phyloP scores from a whole-genome alignment of 2,329 filamentous ascomycete species.

The Paecilomyces formosus region DNA sequence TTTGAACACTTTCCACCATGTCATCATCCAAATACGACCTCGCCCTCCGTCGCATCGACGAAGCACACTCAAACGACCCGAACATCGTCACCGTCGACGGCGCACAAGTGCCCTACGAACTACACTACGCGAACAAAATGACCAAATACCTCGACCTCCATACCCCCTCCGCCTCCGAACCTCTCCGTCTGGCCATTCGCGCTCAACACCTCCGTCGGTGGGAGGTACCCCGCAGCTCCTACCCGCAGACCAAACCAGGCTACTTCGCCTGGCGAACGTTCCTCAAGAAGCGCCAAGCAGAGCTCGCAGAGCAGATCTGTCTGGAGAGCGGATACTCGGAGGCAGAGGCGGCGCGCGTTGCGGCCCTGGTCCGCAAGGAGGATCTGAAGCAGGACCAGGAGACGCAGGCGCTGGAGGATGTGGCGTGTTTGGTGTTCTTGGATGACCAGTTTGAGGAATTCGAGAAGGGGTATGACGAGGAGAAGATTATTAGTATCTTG shows the following conservation, averaged over 20 bases:
- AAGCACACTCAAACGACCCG: slow-evolving; percentile 62
- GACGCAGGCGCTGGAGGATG: slow-evolving; percentile 72
- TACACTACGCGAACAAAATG: slow-evolving; percentile 76
- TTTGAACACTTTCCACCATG: neutral
- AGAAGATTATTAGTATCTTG: slow-evolving; percentile 65
- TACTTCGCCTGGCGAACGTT: slow-evolving; percentile 75
- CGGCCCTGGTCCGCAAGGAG: slow-evolving; percentile 71
- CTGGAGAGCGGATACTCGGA: slow-evolving; percentile 41
- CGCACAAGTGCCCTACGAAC: slow-evolving; percentile 60
- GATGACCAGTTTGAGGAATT: slow-evolving; percentile 82
- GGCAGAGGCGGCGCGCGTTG: slow-evolving; percentile 56
- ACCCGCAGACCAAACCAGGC: slow-evolving; percentile 66
- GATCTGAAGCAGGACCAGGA: slow-evolving; percentile 49
- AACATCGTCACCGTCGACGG: slow-evolving; percentile 43
- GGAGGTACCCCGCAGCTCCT: slow-evolving; percentile 68
- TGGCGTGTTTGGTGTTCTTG: slow-evolving; percentile 78
- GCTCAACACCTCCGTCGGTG: slow-evolving; percentile 82
- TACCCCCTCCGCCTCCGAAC: slow-evolving; percentile 54
- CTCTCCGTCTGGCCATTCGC: slow-evolving; percentile 67
- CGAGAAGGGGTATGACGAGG: slow-evolving; percentile 65
- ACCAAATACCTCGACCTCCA: slow-evolving; percentile 61
- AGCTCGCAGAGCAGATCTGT: slow-evolving; percentile 51
- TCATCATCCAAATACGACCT: slow-evolving; percentile 26
- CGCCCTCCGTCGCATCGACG: slow-evolving; percentile 64
- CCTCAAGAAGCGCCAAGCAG: slow-evolving; percentile 64